Evolutionary conservation across 768 basidiomycete genomes (phyloP), one percentile per base, ranked within the genome.

Genomic region (Leucosporidium yakuticum): DNA sequence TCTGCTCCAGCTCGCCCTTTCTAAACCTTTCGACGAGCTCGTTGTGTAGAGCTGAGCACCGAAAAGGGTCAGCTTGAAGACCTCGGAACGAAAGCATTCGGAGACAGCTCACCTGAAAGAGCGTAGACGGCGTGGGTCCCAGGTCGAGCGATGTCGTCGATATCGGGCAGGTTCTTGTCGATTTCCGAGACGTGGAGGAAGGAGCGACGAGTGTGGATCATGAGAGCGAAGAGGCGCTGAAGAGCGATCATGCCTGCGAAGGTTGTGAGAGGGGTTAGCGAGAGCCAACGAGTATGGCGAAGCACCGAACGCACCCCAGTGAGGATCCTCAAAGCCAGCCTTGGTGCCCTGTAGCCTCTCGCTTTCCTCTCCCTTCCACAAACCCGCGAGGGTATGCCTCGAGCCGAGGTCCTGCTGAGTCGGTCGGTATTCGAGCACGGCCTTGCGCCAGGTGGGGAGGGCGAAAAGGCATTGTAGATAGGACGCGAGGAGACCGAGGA

Each of bases 181-280:
- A 71, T 49, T 32, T 71, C 70, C 19, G 62, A 12, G n/a, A 65
- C 6, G 54, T 71, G 70, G 4, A 71, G n/a, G 54, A 71, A 71
- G 1, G 67, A 48, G 6, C 70, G 60, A 0, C 36, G 39, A 5
- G 67, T 63, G 9, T 63, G 47, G 23, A 32, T 29, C 70, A 71
- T 71, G 32, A 71, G 29, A 1, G 62, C 60, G 48, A 71, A 71
- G 15, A 71, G 62, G 14, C 70, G 61, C 25, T 71, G 70, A 11
- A 71, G 27, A 6, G 67, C 56, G 36, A 48, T 21, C 48, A 71
- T 44, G 7, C 67, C 70, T 71, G 60, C 4, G 8, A 14, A 34
- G 12, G 15, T 5, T n/a, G n/a, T n/a, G n/a, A n/a, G n/a, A n/a
- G n/a, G n/a, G n/a, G n/a, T n/a, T n/a, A n/a, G n/a, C 21, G 25